Evolutionary conservation across 139 green algal species (phyloP), one percentile per base, ranked within the genome.

Genomic region (Chlamydomonas sphaeroides): DNA sequence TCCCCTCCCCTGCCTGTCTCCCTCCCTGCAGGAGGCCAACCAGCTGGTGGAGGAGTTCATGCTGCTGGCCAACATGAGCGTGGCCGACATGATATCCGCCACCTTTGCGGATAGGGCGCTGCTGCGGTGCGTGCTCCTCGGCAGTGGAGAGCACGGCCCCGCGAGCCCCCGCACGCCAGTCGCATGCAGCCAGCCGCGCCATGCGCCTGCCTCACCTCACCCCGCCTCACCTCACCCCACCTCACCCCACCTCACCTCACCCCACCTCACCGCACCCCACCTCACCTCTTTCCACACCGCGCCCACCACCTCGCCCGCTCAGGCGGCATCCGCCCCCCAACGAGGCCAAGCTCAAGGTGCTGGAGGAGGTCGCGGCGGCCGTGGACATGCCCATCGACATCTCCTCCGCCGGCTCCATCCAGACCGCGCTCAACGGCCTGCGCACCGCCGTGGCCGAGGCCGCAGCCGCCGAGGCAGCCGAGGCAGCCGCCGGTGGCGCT

Each of bases 41-140:
- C 83, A 94, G 48, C 85, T 99, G 67, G 94, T 99, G 42, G 97
- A 99, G 90, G 97, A 99, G 90, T 98, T 97, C 72, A 99, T 99
- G 97, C 91, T 99, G 89, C 92, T 98, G 66, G 96, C 97, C 62
- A 99, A 99, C 86, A 95, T 93, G 84, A 90, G 75, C 26, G 96
- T 97, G 42, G 97, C 96, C 0, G 56, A 61, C 30, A 84, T 93
- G 39, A 95, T 99, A 42, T 85, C 93, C 0, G 51, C 70, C 4
- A 89, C 78, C 0, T 98, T 96, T 75, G 95, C 95, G 0, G 83
- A 93, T 28, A 70, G 85, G 28, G 90, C 94, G 4, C 78, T 98
- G 68, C 89, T 98, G 49, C 91, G 91, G 90, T 90, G 70, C 0
- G 79, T 11, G 21, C n/a, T n/a, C n/a, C n/a, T n/a, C n/a, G n/a